Conservation (phyloP, 116 monocot genomes). For the Iris pallida region DNA sequence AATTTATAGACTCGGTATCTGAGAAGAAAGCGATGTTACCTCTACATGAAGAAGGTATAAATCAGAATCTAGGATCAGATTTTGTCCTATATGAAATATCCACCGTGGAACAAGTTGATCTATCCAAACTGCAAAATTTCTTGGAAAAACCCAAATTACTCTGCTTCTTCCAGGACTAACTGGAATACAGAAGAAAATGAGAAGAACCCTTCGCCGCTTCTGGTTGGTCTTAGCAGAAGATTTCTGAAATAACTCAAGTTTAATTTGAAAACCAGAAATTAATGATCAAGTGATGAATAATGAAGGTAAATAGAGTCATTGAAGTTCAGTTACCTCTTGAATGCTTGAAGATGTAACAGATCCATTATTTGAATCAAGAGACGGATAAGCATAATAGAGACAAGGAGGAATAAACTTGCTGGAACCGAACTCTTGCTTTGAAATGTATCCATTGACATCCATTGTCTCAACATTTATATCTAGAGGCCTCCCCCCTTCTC, state of each 20-base stretch:
- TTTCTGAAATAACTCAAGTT: constrained; percentile 22
- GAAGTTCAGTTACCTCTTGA: constrained; percentile 32
- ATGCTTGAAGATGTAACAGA: constrained; percentile 21
- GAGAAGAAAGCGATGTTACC: constrained; percentile 32
- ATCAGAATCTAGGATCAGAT: constrained; percentile 88
- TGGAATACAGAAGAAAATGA: constrained; percentile 76
- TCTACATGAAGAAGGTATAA: constrained; percentile 84
- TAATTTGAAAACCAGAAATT: background rate
- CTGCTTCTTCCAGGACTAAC: constrained; percentile 88
- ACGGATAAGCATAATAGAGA: constrained; percentile 33
- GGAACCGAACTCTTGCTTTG: constrained; percentile 28
- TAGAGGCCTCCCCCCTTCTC: constrained; percentile 79
- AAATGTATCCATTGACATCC: constrained; percentile 47
- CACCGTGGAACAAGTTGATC: constrained; percentile 72
- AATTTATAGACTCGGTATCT: background rate
- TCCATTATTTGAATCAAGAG: background rate
- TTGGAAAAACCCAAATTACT: constrained; percentile 69
- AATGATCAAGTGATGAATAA: background rate
- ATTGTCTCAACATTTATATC: constrained; percentile 50
- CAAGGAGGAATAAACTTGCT: constrained; percentile 69
- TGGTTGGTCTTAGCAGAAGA: constrained; percentile 10
- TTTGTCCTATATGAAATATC: constrained; percentile 71
- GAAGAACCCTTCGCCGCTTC: constrained; percentile 34
- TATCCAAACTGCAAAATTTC: constrained; percentile 75
- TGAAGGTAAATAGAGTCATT: background rate